Evolutionary conservation across 176 grass and related monocot species (phyloP), one percentile per base, ranked within the genome.

Genomic region (Puccinellia tenuiflora): DNA sequence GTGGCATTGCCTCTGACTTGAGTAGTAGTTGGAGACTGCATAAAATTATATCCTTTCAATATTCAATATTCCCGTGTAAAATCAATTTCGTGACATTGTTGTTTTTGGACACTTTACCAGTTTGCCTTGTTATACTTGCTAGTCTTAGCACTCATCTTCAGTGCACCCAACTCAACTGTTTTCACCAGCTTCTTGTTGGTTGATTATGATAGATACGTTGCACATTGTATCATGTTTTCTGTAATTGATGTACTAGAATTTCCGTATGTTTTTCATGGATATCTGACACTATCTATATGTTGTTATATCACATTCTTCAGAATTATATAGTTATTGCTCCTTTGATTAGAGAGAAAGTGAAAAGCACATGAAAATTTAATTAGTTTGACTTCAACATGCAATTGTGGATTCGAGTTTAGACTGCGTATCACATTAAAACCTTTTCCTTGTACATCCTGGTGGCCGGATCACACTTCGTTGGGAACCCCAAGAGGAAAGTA

Each of bases 381-480:
- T 9, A 5, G 15, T 13, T 70, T 59, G 29, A 35, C 73, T 37
- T 37, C 13, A n/a, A 22, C 51, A 60, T 30, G 26, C 54, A 68
- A 34, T 22, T 62, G 22, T 86, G 22, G 43, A 64, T 18, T 28
- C 73, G 29, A 34, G 7, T 37, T 88, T 34, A 33, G 29, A 53
- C 45, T 18, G 14, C 35, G 2, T 6, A 8, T 79, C 84, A 46
- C 6, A 40, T 68, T 31, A 78, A 60, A 21, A 7, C 65, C 57
- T 84, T 11, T 81, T 86, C 46, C 26, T 46, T 84, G 22, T 65
- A 37, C 57, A 50, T 16, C n/a, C n/a, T n/a, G n/a, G n/a, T n/a
- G n/a, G n/a, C n/a, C n/a, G n/a, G n/a, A n/a, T n/a, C n/a, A n/a
- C n/a, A n/a, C n/a, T n/a, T n/a, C n/a, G n/a, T n/a, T n/a, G n/a